Conservation (phyloP, 768 basidiomycete genomes). For the Hysterangium stoloniferum region DNA sequence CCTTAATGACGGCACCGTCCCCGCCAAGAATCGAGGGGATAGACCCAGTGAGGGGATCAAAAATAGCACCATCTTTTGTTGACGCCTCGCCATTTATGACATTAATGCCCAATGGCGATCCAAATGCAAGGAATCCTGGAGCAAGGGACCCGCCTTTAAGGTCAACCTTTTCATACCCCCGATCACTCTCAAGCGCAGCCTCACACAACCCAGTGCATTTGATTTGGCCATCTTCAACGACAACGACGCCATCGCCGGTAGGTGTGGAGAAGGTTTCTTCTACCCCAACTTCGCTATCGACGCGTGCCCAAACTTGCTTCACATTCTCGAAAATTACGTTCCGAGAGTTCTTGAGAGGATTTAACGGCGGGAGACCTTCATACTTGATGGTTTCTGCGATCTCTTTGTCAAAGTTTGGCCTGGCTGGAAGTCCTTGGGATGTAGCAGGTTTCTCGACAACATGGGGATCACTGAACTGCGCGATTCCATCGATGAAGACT, state of each 20-base stretch:
- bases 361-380: constrained; percentile 71
- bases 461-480: constrained; percentile 21
- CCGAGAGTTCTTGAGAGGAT: constrained; percentile 30
- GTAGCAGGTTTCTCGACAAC: constrained; percentile 22
- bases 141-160: constrained; percentile 51
- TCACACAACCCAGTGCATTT: constrained; percentile 31
- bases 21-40: constrained; percentile 31
- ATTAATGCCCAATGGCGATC: constrained; percentile 48
- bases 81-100: constrained; percentile 59
- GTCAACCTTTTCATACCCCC: constrained; percentile 36
- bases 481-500: constrained; percentile 37
- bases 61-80: constrained; percentile 43
- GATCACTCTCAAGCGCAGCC: background rate
- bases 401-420: constrained; percentile 67
- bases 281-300: constrained; percentile 22
- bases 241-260: constrained; percentile 27
- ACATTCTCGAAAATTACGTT: constrained; percentile 64
- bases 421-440: constrained; percentile 38
- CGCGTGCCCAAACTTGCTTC: constrained; percentile 32
- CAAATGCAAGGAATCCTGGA: constrained; percentile 36
- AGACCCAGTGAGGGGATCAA: constrained; percentile 34
- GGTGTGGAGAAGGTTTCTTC: constrained; percentile 22
- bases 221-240: constrained; percentile 48
- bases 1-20: constrained; percentile 40
- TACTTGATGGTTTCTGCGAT: constrained; percentile 49